Percentiles rank a stretch among this genome's conserved stretches.
phyloP scores from a whole-genome alignment of 2,329 filamentous ascomycete genomes.

The Sporothrix phasma region DNA sequence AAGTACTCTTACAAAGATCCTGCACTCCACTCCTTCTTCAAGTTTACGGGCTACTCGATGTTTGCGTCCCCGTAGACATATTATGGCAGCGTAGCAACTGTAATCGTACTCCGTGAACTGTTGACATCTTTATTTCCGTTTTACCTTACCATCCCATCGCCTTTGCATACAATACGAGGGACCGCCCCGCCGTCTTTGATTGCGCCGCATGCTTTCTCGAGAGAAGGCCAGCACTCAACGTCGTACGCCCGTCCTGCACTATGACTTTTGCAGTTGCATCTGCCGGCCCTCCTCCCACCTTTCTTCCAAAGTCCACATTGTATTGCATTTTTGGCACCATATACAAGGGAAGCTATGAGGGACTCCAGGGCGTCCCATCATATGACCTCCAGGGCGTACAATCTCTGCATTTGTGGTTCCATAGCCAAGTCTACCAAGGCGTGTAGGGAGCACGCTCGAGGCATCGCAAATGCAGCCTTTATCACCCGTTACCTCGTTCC shows the following conservation, averaged over 20 bases:
- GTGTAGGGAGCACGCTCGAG: background rate
- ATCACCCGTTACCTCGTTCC: background rate
- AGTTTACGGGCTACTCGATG: background rate
- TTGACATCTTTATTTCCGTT: background rate
- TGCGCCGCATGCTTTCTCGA: background rate
- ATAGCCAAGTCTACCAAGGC: background rate
- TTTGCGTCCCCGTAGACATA: background rate
- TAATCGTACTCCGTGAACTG: background rate
- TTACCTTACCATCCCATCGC: background rate
- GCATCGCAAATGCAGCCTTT: background rate
- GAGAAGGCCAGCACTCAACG: background rate
- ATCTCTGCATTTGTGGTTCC: background rate
- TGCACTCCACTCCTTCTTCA: background rate
- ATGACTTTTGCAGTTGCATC: slow-evolving; percentile 1
- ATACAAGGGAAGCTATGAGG: background rate
- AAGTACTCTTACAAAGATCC: too few species aligned
- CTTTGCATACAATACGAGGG: background rate
- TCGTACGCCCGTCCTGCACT: background rate
- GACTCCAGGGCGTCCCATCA: background rate
- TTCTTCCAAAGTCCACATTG: background rate
- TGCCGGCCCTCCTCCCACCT: background rate
- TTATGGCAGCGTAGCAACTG: slow-evolving; percentile 2
- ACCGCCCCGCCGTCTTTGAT: background rate
- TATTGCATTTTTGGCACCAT: background rate
- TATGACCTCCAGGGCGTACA: too few species aligned